Base-by-base conservation (phyloP, 2,329 filamentous ascomycete genomes). In the Sporothrix mexicana region DNA sequence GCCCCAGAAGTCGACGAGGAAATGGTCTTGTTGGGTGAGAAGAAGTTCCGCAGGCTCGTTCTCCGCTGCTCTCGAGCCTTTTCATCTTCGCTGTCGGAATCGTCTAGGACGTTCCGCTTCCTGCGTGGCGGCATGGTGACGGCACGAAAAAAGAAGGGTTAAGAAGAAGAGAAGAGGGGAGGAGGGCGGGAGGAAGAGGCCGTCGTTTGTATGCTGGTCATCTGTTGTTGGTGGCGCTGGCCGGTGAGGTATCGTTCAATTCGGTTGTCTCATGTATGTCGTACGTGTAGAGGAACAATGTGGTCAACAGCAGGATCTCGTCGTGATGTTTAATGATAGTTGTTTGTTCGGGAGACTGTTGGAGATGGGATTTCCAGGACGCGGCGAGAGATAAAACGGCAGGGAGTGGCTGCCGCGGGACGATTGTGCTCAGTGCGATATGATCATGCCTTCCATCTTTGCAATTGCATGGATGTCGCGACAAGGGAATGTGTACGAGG, bases 71-170 rank as follows among this genome's bases (percentile, higher is more conserved):
- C 78, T 12, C 77, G 77, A 70, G 76, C 79, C n/a, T 77, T 59
- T 71, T 86, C 84, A 45, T 83, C 81, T 75, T 87, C 84, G 75
- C 88, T 85, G 75, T 87, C 84, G 70, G 86, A 86, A 61, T 83
- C 84, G 75, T 85, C 83, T 74, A 88, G 80, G 77, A 87, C 81
- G 79, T 87, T 89, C 77, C 85, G 86, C 83, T 85, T 88, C 77
- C 86, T 86, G 80, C 88, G 86, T 81, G 87, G 87, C 78, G 86
- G 85, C 88, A 90, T 90, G 76, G 77, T 78, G 62, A 53, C 20
- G 41, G 3, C 23, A 20, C 8, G 49, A 67, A 13, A 59, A 20
- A 20, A 17, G 23, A 51, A 69, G 23, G 30, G 30, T 36, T 36
- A 61, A 23, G 62, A 17, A 36, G 62, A 23, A 2, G 55, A 23